Base-by-base conservation (phyloP, 495 filamentous ascomycete species). In the Penicillium manginii region DNA sequence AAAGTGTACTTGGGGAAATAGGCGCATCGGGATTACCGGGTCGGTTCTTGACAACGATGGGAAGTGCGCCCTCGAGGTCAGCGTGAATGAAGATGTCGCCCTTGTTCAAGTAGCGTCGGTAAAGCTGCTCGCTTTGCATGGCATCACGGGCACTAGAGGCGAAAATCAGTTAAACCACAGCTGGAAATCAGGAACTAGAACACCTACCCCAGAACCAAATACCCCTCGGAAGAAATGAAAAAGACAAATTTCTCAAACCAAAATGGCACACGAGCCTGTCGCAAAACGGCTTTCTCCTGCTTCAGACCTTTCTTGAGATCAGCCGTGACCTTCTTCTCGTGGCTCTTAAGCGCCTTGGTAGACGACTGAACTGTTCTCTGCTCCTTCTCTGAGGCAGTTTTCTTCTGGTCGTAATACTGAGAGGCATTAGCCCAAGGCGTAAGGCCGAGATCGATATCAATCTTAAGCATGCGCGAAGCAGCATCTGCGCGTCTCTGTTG, bases 241-340 rank as follows among this genome's bases (percentile, higher is more conserved):
- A 89, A 97, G 15, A 84, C 71, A 62, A 96, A 98, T 67, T 98
- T 98, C 64, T 98, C 94, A 65, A 98, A 97, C 93, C 94, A 98
- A 62, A 91, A 82, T 49, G 85, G 86, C 60, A 86, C 88, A 39
- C 94, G 80, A 12, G 96, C 86, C 14, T 89, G 92, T 51, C 91
- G 88, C 2, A 98, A 78, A 17, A 96, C 73, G 22, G 91, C 86
- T 68, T 98, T 98, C 71, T 98, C 94, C 63, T 93, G 89, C 73
- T 96, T 96, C 49, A 98, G 73, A 0, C 85, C 87, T 62, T 90
- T 90, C 74, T 90, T 94, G 6, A 98, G 80, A 67, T 96, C 91
- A 10, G 88, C 84, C 10, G 82, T 81, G 21, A 98, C 89, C 75
- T 98, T 98, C 67, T 87, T 85, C 63, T 96, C 91, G 26, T 91